phyloP scores from a whole-genome alignment of 2,329 filamentous ascomycete genomes.

The Aspergillus vadensis region DNA sequence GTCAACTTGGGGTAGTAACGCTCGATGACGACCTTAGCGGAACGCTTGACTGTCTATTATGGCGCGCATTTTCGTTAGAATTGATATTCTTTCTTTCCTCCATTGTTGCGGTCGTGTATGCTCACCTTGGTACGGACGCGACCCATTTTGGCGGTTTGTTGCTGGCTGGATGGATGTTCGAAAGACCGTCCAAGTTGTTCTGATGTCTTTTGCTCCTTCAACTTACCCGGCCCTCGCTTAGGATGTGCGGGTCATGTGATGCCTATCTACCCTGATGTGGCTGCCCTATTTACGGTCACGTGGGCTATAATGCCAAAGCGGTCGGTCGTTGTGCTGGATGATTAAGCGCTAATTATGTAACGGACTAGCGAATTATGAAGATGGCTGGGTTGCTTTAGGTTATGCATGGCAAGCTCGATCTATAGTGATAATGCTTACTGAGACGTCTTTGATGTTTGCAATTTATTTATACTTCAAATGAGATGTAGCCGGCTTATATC shows the following conservation, averaged over 20 bases:
- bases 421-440: no score
- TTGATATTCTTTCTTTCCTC: background rate
- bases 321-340: no score
- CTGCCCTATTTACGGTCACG: background rate
- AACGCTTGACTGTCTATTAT: conserved; percentile 70
- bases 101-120: background rate
- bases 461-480: background rate
- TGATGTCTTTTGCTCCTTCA: conserved; percentile 4
- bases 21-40: conserved; percentile 99
- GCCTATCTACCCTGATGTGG: background rate
- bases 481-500: conserved; percentile 26
- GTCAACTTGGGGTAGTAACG: conserved; percentile 96
- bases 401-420: no score
- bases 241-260: conserved; percentile 23
- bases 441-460: no score
- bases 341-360: conserved; percentile 9
- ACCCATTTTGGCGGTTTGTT: conserved; percentile 51
- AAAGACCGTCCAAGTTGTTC: conserved; percentile 14
- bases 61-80: conserved; percentile 4
- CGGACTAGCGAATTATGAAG: no score
- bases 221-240: conserved; percentile 27
- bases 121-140: conserved; percentile 51
- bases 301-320: conserved; percentile 1
- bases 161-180: conserved; percentile 37
- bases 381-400: no score